phyloP scores from a whole-genome alignment of 1,139 yeast genomes.

The Blastobotrys buckinghamii region DNA sequence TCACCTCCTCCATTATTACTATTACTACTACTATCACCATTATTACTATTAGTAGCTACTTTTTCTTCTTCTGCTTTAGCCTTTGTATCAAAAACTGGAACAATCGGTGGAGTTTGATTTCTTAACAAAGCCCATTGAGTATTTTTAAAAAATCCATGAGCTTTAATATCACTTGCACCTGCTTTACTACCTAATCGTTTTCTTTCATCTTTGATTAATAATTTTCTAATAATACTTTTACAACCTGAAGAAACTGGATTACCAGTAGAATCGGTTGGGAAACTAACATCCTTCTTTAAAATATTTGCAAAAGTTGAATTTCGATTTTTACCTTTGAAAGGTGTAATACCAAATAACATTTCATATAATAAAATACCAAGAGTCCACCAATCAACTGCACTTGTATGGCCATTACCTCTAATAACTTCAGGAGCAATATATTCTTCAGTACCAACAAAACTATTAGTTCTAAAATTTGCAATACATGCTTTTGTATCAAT shows the following conservation, averaged over 20 bases:
- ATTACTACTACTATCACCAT: neutral
- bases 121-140: conserved; percentile 94
- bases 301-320: conserved; percentile 86
- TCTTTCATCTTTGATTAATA: conserved; percentile 80
- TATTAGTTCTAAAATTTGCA: conserved; percentile 92
- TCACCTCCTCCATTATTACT: conserved; percentile 7
- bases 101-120: conserved; percentile 90
- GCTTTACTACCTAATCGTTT: conserved; percentile 84
- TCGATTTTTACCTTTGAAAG: conserved; percentile 86
- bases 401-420: conserved; percentile 93
- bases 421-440: conserved; percentile 98
- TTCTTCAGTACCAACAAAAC: conserved; percentile 97
- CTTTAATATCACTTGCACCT: conserved; percentile 92
- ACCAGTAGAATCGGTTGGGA: conserved; percentile 41
- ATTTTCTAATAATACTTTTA: conserved; percentile 69
- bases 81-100: conserved; percentile 75
- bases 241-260: conserved; percentile 66
- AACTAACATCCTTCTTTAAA: conserved; percentile 74
- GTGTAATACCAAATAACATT: conserved; percentile 93
- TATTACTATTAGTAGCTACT: neutral
- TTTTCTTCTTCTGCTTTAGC: conserved; percentile 26
- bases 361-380: conserved; percentile 86
- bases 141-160: conserved; percentile 82
- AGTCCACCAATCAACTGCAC: conserved; percentile 99
- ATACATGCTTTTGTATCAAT: conserved; percentile 91